Base-by-base conservation (phyloP, 2,329 filamentous ascomycete genomes). In the Microdochium trichocladiopsis region DNA sequence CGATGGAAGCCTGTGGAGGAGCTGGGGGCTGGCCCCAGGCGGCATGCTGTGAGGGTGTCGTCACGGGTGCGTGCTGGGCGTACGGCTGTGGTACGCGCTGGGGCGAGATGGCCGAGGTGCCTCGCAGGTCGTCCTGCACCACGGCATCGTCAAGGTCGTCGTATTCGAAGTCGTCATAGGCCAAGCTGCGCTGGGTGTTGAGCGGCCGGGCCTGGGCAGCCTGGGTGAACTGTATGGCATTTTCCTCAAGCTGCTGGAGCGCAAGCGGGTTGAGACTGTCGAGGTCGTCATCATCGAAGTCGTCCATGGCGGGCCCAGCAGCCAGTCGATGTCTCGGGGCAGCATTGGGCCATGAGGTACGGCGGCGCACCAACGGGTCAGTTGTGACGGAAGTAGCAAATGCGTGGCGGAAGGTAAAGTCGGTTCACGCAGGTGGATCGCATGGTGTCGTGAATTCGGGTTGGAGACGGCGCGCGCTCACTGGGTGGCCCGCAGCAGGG, bases 221-320 rank as follows among this genome's bases (percentile, higher is more conserved):
- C 58, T 84, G 80, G 4, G 83, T 86, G 58, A 76, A 76, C 58
- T 79, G 78, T 57, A 86, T 80, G 37, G 83, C 83, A 61, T 79
- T 77, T 60, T 79, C 77, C 62, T 87, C 84, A 56, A 87, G 78
- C 62, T 85, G 81, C 59, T 81, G 74, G 3, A 87, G 69, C 48
- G 73, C 72, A 56, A 77, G 75, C 56, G 77, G 73, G 57, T 82
- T 79, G 43, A 87, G 69, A 41, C 78, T 73, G 64, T 87, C 82
- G 58, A 87, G 73, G 55, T 76, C 82, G 62, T 84, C 83, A 63
- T 86, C 83, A 54, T 76, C 80, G 63, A 83, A 86, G 55, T 81
- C 78, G 69, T 84, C 80, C 69, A 78, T 77, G 41, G n/a, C 41
- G 41, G 41, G 16, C 12, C n/a, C 41, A 23, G 41, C 21, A 45